Conservation (phyloP, 139 green algal genomes). For the Chlamydomonas asymmetrica region DNA sequence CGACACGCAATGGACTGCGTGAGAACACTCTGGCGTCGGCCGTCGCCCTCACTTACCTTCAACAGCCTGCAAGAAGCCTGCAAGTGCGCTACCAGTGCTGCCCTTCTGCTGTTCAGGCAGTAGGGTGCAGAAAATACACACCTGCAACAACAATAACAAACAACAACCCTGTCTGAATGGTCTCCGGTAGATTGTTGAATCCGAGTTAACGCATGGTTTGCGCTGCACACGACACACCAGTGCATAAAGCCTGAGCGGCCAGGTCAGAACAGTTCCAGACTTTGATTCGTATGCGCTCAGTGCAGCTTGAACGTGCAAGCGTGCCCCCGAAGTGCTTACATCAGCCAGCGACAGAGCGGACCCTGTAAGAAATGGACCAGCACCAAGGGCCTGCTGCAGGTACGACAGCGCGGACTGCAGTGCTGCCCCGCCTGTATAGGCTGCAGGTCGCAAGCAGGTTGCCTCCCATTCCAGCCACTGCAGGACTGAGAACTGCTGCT, state of each 20-base stretch:
- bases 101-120: no score
- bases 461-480: conserved; percentile 73
- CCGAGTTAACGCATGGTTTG: no score
- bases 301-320: background rate
- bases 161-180: no score
- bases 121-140: no score
- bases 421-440: conserved; percentile 21
- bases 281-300: conserved; percentile 1
- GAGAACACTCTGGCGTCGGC: no score
- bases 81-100: no score
- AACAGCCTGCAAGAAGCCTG: no score
- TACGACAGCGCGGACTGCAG: conserved; percentile 22
- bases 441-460: conserved; percentile 43
- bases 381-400: conserved; percentile 31
- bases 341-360: conserved; percentile 55
- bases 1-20: no score
- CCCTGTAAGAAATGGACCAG: conserved; percentile 27
- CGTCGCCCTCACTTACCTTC: no score
- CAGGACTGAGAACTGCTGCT: conserved; percentile 7
- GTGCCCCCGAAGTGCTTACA: conserved; percentile 18
- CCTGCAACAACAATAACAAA: no score
- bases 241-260: conserved; percentile 4
- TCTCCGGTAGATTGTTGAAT: no score
- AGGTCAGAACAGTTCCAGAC: conserved; percentile 39
- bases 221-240: background rate